Evolutionary conservation across 768 basidiomycete species (phyloP).

Genomic region (Russula emetica): DNA sequence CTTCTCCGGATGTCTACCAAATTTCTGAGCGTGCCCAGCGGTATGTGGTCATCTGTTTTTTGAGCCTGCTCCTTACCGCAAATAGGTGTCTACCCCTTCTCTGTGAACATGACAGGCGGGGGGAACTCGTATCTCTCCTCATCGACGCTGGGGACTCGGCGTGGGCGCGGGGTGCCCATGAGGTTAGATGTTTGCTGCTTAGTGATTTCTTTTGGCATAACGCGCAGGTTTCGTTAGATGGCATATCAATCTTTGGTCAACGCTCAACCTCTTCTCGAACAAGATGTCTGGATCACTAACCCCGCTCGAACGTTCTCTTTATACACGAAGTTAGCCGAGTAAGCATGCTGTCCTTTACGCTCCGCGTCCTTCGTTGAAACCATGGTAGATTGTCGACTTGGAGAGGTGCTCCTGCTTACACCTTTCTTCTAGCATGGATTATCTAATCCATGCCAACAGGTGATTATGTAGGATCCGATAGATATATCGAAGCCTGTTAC

Average conservation of each 20-base stretch:
- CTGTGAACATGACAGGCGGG: slow-evolving; percentile 55
- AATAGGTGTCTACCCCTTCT: slow-evolving; percentile 58
- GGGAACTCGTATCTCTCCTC: slow-evolving; percentile 55
- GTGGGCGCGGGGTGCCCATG: slow-evolving; percentile 68
- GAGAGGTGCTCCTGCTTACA: slow-evolving; percentile 44
- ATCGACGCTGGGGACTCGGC: slow-evolving; percentile 69
- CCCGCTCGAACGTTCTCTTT: slow-evolving; percentile 49
- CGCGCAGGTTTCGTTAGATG: slow-evolving; percentile 39
- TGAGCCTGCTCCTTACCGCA: slow-evolving; percentile 3
- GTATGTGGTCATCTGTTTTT: slow-evolving; percentile 33
- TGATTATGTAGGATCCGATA: slow-evolving; percentile 50
- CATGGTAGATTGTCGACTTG: slow-evolving; percentile 52
- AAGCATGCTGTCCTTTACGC: slow-evolving; percentile 32
- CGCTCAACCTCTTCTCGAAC: slow-evolving; percentile 51
- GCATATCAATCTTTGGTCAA: slow-evolving; percentile 59
- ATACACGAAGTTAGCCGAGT: slow-evolving; percentile 59
- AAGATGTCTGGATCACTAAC: slow-evolving; percentile 51
- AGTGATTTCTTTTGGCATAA: not conserved
- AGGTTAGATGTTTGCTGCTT: slow-evolving; percentile 40
- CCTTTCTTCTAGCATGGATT: not conserved
- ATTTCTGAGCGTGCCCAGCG: slow-evolving; percentile 67
- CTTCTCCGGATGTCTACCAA: slow-evolving; percentile 57
- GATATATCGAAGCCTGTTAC: slow-evolving; percentile 52
- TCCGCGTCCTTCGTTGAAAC: slow-evolving; percentile 5
- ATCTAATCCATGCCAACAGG: slow-evolving; percentile 37